phyloP scores from a whole-genome alignment of 495 filamentous ascomycete species.

The Apiosordaria backusii region DNA sequence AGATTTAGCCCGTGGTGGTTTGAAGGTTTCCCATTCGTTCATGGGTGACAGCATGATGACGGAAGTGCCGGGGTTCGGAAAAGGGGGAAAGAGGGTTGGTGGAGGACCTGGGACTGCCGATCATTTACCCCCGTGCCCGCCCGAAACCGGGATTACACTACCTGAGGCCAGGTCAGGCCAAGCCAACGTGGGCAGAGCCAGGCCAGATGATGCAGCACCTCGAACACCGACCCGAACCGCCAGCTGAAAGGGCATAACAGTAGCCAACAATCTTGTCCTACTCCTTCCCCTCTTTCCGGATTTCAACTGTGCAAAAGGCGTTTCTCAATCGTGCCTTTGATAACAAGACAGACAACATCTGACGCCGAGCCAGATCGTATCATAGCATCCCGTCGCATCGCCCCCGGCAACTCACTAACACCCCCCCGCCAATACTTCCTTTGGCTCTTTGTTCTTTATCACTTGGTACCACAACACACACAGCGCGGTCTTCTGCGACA shows the following conservation, averaged over 20 bases:
- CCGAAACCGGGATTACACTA: constrained; percentile 23
- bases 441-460: not conserved
- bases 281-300: not conserved
- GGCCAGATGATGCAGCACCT: constrained; percentile 14
- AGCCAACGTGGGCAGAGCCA: constrained; percentile 9
- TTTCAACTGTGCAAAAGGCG: not conserved
- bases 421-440: not conserved
- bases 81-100: constrained; percentile 6
- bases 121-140: constrained; percentile 16
- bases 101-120: constrained; percentile 20
- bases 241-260: not conserved
- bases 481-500: not conserved
- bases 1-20: constrained; percentile 39
- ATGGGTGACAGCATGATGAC: constrained; percentile 7
- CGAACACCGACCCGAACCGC: constrained; percentile 7
- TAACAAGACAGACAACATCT: not conserved
- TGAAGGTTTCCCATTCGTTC: constrained; percentile 43
- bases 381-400: not conserved
- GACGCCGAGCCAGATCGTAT: not conserved
- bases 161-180: constrained; percentile 10
- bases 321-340: not conserved
- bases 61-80: constrained; percentile 8
- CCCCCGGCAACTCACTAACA: not conserved
- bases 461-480: not conserved
- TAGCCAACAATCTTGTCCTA: no score